These are phyloP conservation scores for Marasmius oreades DNA, from an alignment of 1,284 basidiomycete species.

Conservation along the genomic window DNA sequence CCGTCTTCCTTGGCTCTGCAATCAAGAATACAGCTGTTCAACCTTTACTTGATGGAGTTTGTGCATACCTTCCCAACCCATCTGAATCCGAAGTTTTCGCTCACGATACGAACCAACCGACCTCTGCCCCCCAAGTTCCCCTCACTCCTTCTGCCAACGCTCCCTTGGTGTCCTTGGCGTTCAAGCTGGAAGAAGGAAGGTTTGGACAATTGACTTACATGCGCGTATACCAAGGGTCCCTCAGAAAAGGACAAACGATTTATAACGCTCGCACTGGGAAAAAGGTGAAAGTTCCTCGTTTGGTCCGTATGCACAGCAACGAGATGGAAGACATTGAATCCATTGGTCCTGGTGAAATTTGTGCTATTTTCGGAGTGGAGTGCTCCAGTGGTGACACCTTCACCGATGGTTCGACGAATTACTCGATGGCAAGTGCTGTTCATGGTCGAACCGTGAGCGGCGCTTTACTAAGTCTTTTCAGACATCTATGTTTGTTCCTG, in stretches of 20 bases:
- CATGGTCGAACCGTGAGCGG: not conserved
- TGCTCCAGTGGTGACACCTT: slow-evolving; percentile 99
- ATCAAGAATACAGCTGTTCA: slow-evolving; percentile 98
- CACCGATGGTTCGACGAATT: slow-evolving; percentile 85
- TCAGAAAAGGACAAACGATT: slow-evolving; percentile 85
- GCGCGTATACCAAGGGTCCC: slow-evolving; percentile 95
- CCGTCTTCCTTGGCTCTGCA: slow-evolving; percentile 96
- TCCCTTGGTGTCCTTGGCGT: slow-evolving; percentile 91
- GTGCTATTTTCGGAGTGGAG: slow-evolving; percentile 99
- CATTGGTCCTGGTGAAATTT: slow-evolving; percentile 98
- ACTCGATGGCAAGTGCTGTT: slow-evolving; percentile 73
- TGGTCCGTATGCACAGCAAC: slow-evolving; percentile 98
- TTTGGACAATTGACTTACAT: slow-evolving; percentile 99
- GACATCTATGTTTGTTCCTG: slow-evolving; percentile 99
- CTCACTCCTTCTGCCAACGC: slow-evolving; percentile 81
- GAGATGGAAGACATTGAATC: slow-evolving; percentile 99
- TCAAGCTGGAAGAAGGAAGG: slow-evolving; percentile 97
- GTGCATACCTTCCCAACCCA: slow-evolving; percentile 93
- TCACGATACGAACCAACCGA: slow-evolving; percentile 75
- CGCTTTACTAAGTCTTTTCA: slow-evolving; percentile 26
- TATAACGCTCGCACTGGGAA: slow-evolving; percentile 96
- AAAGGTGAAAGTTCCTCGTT: slow-evolving; percentile 95
- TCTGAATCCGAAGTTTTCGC: slow-evolving; percentile 80
- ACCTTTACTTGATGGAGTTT: slow-evolving; percentile 91
- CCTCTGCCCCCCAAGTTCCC: slow-evolving; percentile 65